A percentile compares a stretch with the other conserved stretches of the same genome.
Evolutionary conservation across 164 flowering plant species (phyloP).

Genomic region (Magnolia officinalis): DNA sequence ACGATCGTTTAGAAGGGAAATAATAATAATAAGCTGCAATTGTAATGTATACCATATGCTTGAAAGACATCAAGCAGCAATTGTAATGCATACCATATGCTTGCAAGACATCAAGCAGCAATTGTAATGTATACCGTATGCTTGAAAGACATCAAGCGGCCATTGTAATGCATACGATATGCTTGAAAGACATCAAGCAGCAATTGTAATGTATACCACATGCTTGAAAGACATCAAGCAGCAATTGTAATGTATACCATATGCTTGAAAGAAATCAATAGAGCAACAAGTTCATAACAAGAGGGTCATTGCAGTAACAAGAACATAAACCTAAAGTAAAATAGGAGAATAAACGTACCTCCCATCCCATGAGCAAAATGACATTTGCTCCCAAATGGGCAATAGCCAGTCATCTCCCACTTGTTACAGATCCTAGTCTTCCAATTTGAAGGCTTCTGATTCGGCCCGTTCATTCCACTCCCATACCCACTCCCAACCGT

Average conservation of each 20-base stretch:
- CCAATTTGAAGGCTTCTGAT: constrained; percentile 92
- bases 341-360: constrained; percentile 43
- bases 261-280: background rate
- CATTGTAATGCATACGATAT: no score
- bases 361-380: constrained; percentile 95
- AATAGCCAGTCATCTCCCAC: constrained; percentile 97
- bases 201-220: no score
- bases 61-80: background rate
- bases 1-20: no score
- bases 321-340: background rate
- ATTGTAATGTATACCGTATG: background rate
- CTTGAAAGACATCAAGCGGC: no score
- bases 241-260: background rate
- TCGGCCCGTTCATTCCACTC: constrained; percentile 35
- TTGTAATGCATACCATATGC: background rate
- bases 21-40: no score
- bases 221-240: no score
- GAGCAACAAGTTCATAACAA: background rate
- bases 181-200: no score
- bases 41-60: background rate
- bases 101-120: background rate
- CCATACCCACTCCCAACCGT: constrained; percentile 55
- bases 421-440: constrained; percentile 97
- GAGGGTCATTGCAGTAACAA: no score
- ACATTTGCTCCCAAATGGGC: constrained; percentile 97